These are phyloP conservation scores for Plasmodium chabaudi DNA, from an alignment of 169 alveolate species.

Conservation along the genomic window DNA sequence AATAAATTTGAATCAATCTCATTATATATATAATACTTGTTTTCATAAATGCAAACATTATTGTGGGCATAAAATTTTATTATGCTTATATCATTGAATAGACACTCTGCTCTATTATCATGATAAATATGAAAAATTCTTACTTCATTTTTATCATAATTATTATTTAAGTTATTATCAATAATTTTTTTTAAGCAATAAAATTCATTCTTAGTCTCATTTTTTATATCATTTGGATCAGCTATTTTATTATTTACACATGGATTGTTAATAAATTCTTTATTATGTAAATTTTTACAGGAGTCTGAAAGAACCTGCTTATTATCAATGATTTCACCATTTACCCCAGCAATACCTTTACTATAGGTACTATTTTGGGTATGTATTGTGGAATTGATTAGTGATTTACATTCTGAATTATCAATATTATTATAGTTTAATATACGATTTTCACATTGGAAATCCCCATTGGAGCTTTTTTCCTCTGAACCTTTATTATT, in stretches of 20 bases:
- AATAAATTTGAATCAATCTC: slow-evolving; percentile 58
- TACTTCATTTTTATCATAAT: slow-evolving; percentile 72
- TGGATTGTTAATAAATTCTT: background rate
- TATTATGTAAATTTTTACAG: background rate
- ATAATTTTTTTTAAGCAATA: slow-evolving; percentile 66
- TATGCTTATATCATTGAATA: slow-evolving; percentile 65
- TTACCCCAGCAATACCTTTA: background rate
- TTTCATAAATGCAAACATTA: slow-evolving; percentile 72
- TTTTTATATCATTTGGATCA: background rate
- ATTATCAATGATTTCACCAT: background rate
- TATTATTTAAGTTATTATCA: slow-evolving; percentile 68
- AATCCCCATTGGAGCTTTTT: slow-evolving; percentile 13
- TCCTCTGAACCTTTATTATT: slow-evolving; percentile 6
- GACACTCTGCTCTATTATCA: slow-evolving; percentile 74
- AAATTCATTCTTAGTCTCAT: slow-evolving; percentile 2
- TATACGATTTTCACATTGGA: background rate
- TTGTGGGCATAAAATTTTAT: slow-evolving; percentile 55
- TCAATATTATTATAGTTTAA: slow-evolving; percentile 1
- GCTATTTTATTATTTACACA: background rate
- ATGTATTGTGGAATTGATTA: background rate
- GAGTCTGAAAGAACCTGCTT: background rate
- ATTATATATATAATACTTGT: slow-evolving; percentile 55
- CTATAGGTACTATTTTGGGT: slow-evolving; percentile 7
- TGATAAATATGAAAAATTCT: slow-evolving; percentile 72
- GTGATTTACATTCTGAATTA: slow-evolving; percentile 4